Evolutionary conservation across 768 basidiomycete species (phyloP).

Genomic region (Glaciozyma martinii): DNA sequence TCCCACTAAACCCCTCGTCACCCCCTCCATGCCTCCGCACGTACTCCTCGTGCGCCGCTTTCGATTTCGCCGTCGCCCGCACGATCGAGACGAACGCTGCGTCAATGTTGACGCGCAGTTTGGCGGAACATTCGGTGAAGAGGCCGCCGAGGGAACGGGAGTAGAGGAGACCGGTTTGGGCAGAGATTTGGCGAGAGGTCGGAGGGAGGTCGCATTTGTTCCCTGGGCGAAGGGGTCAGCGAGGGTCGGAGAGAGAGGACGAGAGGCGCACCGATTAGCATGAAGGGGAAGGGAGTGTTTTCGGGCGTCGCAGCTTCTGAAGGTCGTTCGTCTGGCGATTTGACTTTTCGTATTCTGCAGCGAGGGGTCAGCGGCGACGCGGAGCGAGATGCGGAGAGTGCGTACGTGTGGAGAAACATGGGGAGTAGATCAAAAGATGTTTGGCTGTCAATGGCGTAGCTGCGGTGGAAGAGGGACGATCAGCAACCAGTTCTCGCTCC

Average conservation of each 20-base stretch:
- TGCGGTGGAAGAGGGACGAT: not conserved
- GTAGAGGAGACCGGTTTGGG: not conserved
- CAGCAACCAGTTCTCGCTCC: no score
- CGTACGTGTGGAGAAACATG: slow-evolving; percentile 19
- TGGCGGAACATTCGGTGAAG: slow-evolving; percentile 92
- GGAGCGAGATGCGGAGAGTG: not conserved
- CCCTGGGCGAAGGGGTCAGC: not conserved
- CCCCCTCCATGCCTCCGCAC: not conserved
- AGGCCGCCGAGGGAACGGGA: slow-evolving; percentile 16
- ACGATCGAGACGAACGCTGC: slow-evolving; percentile 90
- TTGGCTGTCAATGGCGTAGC: slow-evolving; percentile 22
- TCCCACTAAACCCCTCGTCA: slow-evolving; percentile 15
- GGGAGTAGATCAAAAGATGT: slow-evolving; percentile 19
- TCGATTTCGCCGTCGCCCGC: slow-evolving; percentile 84
- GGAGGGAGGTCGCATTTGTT: slow-evolving; percentile 26
- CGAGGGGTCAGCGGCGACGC: not conserved
- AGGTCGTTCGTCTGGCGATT: slow-evolving; percentile 11
- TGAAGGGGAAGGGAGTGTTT: slow-evolving; percentile 29
- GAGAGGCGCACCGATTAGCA: slow-evolving; percentile 11
- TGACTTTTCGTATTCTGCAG: slow-evolving; percentile 18
- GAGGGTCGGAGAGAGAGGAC: not conserved
- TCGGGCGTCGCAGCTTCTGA: slow-evolving; percentile 10
- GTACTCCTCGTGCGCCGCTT: slow-evolving; percentile 36
- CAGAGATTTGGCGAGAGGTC: not conserved
- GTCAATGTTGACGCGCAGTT: slow-evolving; percentile 92